Evolutionary conservation across 805 yeast species (phyloP).

Genomic region (Zygoascus ofunaensis): DNA sequence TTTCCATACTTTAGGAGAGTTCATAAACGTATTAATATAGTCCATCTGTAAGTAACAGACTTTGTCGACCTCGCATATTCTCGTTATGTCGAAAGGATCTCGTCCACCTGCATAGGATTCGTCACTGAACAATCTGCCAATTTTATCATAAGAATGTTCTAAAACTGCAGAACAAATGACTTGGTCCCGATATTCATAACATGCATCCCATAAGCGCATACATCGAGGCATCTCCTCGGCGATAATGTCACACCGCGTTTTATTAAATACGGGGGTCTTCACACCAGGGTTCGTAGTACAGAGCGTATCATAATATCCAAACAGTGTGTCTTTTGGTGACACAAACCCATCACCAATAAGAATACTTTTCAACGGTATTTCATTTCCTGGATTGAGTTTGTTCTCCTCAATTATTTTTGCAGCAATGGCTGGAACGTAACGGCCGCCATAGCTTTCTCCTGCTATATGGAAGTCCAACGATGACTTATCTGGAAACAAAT

Average conservation of each 20-base stretch:
- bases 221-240: slow-evolving; percentile 54
- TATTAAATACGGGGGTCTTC: slow-evolving; percentile 51
- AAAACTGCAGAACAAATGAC: slow-evolving; percentile 74
- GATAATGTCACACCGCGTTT: slow-evolving; percentile 65
- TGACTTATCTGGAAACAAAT: slow-evolving; percentile 65
- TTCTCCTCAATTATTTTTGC: slow-evolving; percentile 39
- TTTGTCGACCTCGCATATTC: slow-evolving; percentile 46
- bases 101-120: slow-evolving; percentile 37
- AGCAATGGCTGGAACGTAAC: slow-evolving; percentile 78
- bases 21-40: slow-evolving; percentile 43
- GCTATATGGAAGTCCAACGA: slow-evolving; percentile 58
- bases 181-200: slow-evolving; percentile 46
- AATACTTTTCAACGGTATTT: slow-evolving; percentile 63
- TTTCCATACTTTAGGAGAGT: slow-evolving; percentile 43
- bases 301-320: slow-evolving; percentile 78
- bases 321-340: slow-evolving; percentile 63
- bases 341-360: slow-evolving; percentile 91
- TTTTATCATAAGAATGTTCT: slow-evolving; percentile 69
- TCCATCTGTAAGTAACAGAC: slow-evolving; percentile 50
- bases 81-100: slow-evolving; percentile 57
- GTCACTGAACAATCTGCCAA: slow-evolving; percentile 43
- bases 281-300: slow-evolving; percentile 80
- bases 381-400: slow-evolving; percentile 32
- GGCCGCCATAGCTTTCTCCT: slow-evolving; percentile 92
- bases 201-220: slow-evolving; percentile 48